Evolutionary conservation across 306 rosid genomes (phyloP).

Genomic region (Vigna radiata): DNA sequence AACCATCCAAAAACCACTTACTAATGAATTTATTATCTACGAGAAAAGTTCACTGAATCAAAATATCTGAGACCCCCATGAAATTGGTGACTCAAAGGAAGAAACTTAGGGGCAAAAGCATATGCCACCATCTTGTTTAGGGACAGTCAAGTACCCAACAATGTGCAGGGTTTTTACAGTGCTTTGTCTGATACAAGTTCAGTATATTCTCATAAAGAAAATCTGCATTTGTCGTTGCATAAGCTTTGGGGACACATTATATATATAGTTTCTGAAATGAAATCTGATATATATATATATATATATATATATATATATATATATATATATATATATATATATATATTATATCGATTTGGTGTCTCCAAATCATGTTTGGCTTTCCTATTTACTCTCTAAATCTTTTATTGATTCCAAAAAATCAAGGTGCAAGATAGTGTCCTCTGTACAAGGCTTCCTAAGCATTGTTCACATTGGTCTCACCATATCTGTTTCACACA

Average conservation of each 20-base stretch:
- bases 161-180: slow-evolving; percentile 41
- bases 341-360: background rate
- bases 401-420: slow-evolving; percentile 9
- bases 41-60: slow-evolving; percentile 29
- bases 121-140: slow-evolving; percentile 27
- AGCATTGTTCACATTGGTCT: slow-evolving; percentile 20
- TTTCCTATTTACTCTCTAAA: background rate
- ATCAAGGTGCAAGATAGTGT: slow-evolving; percentile 32
- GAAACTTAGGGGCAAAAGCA: slow-evolving; percentile 12
- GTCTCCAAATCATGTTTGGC: slow-evolving; percentile 35
- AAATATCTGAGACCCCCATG: slow-evolving; percentile 34
- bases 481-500: background rate
- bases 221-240: slow-evolving; percentile 35
- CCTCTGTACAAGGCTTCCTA: slow-evolving; percentile 15
- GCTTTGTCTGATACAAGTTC: slow-evolving; percentile 37
- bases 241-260: slow-evolving; percentile 27
- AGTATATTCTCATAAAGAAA: slow-evolving; percentile 33
- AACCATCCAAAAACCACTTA: slow-evolving; percentile 38
- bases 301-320: background rate
- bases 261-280: slow-evolving; percentile 9
- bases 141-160: slow-evolving; percentile 40
- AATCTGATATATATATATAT: background rate
- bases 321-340: background rate
- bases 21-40: slow-evolving; percentile 25
- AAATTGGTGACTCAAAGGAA: slow-evolving; percentile 3